Evolutionary conservation across 352 stramenopile species (phyloP).

Genomic region (Phytophthora ramorum): DNA sequence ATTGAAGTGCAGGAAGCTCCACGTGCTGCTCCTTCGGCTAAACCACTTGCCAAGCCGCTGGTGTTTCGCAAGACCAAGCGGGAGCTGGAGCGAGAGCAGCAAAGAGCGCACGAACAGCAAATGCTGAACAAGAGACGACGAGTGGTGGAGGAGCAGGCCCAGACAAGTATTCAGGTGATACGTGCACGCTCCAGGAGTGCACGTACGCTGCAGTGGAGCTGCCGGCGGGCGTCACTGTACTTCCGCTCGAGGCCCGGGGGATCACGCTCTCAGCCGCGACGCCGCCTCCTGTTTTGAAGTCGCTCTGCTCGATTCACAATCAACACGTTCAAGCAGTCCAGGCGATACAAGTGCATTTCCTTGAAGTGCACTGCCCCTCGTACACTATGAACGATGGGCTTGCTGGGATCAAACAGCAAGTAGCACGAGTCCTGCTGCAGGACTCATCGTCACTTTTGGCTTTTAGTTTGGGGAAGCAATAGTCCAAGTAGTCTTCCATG

Average conservation of each 20-base stretch:
- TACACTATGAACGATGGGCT: conserved; percentile 19
- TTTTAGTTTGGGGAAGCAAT: conserved; percentile 16
- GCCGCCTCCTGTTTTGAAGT: conserved; percentile 51
- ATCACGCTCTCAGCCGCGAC: conserved; percentile 34
- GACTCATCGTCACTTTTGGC: conserved; percentile 22
- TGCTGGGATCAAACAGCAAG: background rate
- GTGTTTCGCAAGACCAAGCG: conserved; percentile 67
- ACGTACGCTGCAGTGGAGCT: conserved; percentile 33
- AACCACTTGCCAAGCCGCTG: conserved; percentile 40
- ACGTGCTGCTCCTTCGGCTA: conserved; percentile 8
- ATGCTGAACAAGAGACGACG: conserved; percentile 30
- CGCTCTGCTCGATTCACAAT: background rate
- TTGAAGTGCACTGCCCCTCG: conserved; percentile 1
- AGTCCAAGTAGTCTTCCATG: conserved; percentile 9
- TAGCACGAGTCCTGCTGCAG: no score
- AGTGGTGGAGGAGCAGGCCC: conserved; percentile 6
- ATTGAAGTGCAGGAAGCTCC: conserved; percentile 13
- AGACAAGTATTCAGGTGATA: background rate
- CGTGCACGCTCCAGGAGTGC: conserved; percentile 25
- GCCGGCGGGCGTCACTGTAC: conserved; percentile 15
- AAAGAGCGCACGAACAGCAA: conserved; percentile 22
- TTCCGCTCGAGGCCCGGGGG: conserved; percentile 17
- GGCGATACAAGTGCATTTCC: background rate
- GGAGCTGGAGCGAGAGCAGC: conserved; percentile 53
- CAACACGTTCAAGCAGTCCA: conserved; percentile 4